Evolutionary conservation across 441 rosid genomes (phyloP).

Genomic region (Adansonia madagascariensis): DNA sequence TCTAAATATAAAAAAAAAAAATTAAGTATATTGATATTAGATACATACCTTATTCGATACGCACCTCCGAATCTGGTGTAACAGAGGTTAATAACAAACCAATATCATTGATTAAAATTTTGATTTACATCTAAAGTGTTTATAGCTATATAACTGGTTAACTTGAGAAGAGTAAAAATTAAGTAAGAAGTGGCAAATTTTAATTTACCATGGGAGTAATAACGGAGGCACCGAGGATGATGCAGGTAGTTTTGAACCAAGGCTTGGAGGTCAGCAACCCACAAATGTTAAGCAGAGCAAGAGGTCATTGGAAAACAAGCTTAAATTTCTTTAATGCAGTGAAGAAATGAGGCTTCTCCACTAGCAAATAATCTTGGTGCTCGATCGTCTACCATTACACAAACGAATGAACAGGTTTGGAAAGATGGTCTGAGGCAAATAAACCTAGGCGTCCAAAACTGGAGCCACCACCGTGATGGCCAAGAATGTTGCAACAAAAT

Average conservation of each 20-base stretch:
- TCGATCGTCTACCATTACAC: slow-evolving; percentile 44
- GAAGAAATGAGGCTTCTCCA: slow-evolving; percentile 75
- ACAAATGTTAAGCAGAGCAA: slow-evolving; percentile 55
- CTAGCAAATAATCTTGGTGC: slow-evolving; percentile 60
- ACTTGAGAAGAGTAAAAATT: too few relatives aligned
- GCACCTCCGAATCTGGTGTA: too few relatives aligned
- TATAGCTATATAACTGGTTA: too few relatives aligned
- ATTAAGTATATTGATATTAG: too few relatives aligned
- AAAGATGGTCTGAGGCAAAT: slow-evolving; percentile 46
- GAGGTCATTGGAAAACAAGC: slow-evolving; percentile 77
- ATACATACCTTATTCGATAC: too few relatives aligned
- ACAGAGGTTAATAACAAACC: too few relatives aligned
- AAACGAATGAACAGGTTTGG: slow-evolving; percentile 56
- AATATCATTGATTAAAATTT: too few relatives aligned
- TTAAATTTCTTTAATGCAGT: slow-evolving; percentile 51
- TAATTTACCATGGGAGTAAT: slow-evolving; percentile 66
- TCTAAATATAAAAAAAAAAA: too few relatives aligned
- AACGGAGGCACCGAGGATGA: slow-evolving; percentile 67
- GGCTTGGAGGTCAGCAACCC: slow-evolving; percentile 58
- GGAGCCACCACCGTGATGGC: slow-evolving; percentile 25
- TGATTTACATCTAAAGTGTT: too few relatives aligned
- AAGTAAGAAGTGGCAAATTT: background rate
- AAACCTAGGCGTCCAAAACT: slow-evolving; percentile 54
- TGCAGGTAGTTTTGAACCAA: slow-evolving; percentile 75
- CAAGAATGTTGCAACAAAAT: slow-evolving; percentile 42